Evolutionary conservation across 192 early-diverging fungal species (phyloP).

Genomic region (Linnemannia elongata): DNA sequence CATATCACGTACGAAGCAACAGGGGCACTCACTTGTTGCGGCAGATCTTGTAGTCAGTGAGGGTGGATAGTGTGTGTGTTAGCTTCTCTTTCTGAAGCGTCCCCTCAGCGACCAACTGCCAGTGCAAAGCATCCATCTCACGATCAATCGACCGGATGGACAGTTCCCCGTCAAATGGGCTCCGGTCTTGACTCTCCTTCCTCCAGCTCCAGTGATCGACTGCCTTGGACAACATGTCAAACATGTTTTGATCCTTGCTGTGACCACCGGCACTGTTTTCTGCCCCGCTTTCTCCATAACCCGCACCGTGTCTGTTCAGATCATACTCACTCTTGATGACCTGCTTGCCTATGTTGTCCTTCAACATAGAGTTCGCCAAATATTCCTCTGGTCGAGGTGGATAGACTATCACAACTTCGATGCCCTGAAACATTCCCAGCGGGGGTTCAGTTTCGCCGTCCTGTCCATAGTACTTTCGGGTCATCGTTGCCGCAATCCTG

Average conservation of each 20-base stretch:
- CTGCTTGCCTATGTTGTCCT: neutral
- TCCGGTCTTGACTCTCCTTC: neutral
- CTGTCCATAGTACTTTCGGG: constrained; percentile 45
- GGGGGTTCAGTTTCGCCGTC: constrained; percentile 40
- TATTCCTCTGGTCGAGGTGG: constrained; percentile 36
- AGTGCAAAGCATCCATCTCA: neutral
- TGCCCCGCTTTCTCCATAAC: neutral
- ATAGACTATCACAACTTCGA: constrained; percentile 35
- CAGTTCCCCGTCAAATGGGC: neutral
- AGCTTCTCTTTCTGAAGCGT: neutral
- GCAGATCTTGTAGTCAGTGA: constrained; percentile 31
- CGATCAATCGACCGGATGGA: neutral
- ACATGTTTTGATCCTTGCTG: neutral
- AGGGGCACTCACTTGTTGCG: constrained; percentile 20
- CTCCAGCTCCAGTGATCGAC: constrained; percentile 10
- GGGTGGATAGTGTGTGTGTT: neutral
- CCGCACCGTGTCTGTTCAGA: no score
- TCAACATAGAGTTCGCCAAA: neutral
- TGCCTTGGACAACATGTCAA: constrained; percentile 23
- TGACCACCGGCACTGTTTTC: no score
- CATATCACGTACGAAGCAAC: neutral
- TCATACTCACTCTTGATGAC: neutral
- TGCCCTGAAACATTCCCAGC: constrained; percentile 46
- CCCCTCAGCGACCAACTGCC: constrained; percentile 26
- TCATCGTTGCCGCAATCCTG: constrained; percentile 24